Percentiles rank a stretch among this genome's conserved stretches.
phyloP scores from a whole-genome alignment of 2,329 filamentous ascomycete species.

The Xylariaceae sp. region DNA sequence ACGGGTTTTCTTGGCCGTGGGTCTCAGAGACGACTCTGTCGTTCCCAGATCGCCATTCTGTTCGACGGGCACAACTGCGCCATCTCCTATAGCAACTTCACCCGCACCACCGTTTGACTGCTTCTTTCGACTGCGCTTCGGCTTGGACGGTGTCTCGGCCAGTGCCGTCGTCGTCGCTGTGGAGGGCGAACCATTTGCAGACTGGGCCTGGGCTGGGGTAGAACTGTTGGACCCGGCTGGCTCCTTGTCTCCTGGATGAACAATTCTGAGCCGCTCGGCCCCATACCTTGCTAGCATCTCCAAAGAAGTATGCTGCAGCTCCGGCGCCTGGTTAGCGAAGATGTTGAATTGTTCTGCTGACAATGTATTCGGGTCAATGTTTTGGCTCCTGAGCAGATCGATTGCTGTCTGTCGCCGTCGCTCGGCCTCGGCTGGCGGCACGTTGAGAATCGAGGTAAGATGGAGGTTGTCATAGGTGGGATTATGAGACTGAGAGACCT shows the following conservation, averaged over 20 bases:
- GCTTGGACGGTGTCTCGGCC: constrained; percentile 20
- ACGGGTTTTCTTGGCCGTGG: constrained; percentile 20
- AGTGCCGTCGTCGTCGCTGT: constrained; percentile 6
- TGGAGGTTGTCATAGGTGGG: constrained; percentile 13
- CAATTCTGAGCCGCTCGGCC: constrained; percentile 48
- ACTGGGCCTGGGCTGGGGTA: constrained; percentile 14
- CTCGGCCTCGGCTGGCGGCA: constrained; percentile 40
- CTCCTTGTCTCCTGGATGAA: constrained; percentile 40
- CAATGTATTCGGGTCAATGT: constrained; percentile 44
- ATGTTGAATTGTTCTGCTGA: constrained; percentile 51
- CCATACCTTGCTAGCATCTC: constrained; percentile 50
- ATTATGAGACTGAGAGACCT: no score
- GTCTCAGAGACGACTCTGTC: constrained; percentile 18
- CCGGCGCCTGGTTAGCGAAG: constrained; percentile 51
- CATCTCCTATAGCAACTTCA: constrained; percentile 17
- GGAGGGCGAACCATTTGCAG: constrained; percentile 8
- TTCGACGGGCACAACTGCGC: constrained; percentile 18
- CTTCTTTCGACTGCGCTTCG: constrained; percentile 20
- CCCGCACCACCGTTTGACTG: constrained; percentile 12
- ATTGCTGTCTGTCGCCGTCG: constrained; percentile 41
- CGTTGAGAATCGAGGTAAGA: constrained; percentile 28
- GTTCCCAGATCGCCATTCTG: constrained; percentile 20
- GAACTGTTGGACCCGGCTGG: constrained; percentile 19
- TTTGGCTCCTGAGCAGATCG: constrained; percentile 37
- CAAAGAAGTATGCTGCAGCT: constrained; percentile 46